phyloP scores from a whole-genome alignment of 768 basidiomycete genomes.

The Paxillus ammoniavirescens region DNA sequence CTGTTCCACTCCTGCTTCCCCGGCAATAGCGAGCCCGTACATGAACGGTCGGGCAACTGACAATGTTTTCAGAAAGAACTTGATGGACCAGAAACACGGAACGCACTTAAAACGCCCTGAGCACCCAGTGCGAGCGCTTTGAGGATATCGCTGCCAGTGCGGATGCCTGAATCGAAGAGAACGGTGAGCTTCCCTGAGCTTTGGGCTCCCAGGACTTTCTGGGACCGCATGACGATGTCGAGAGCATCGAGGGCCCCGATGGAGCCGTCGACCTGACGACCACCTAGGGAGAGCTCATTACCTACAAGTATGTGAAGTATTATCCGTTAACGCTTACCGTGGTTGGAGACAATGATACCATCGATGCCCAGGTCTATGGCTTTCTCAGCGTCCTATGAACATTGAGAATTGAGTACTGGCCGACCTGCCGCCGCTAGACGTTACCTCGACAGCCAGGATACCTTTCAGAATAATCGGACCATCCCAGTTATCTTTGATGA shows the following conservation, averaged over 20 bases:
- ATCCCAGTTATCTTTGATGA: slow-evolving; percentile 46
- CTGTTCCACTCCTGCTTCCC: slow-evolving; percentile 48
- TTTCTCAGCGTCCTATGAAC: slow-evolving; percentile 43
- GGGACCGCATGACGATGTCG: slow-evolving; percentile 62
- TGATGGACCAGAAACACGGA: background rate
- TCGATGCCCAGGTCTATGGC: slow-evolving; percentile 63
- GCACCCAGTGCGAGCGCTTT: slow-evolving; percentile 59
- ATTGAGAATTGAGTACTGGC: background rate
- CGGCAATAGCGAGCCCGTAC: slow-evolving; percentile 48
- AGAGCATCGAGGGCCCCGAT: slow-evolving; percentile 72
- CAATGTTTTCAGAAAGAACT: background rate
- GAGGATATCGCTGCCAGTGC: slow-evolving; percentile 52
- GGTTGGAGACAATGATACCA: slow-evolving; percentile 80
- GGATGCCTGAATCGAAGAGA: slow-evolving; percentile 64
- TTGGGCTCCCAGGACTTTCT: slow-evolving; percentile 57
- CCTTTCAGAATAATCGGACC: slow-evolving; percentile 50
- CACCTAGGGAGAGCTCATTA: slow-evolving; percentile 41
- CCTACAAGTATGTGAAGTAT: background rate
- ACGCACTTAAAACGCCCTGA: slow-evolving; percentile 46
- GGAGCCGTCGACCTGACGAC: slow-evolving; percentile 76
- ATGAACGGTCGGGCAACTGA: slow-evolving; percentile 43
- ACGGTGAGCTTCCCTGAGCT: slow-evolving; percentile 59
- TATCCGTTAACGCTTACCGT: slow-evolving; percentile 43
- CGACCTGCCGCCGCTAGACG: background rate
- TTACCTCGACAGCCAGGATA: slow-evolving; percentile 28